Evolutionary conservation across 306 rosid species (phyloP).

Genomic region (Prunus padus): DNA sequence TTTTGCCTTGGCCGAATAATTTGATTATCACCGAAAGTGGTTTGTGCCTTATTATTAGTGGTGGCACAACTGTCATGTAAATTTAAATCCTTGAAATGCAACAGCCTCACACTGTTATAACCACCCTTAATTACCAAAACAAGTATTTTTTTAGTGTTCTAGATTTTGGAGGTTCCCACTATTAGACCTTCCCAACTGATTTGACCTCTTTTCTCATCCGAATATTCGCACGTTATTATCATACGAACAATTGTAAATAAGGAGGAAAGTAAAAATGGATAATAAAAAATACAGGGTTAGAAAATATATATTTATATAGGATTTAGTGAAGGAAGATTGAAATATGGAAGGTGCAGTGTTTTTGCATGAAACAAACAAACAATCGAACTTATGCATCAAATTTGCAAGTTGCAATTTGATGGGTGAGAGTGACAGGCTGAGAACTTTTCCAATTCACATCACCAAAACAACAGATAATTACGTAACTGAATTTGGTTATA

Average conservation of each 20-base stretch:
- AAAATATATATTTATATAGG: too few species aligned
- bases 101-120: neutral
- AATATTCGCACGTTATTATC: too few species aligned
- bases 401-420: too few species aligned
- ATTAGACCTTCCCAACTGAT: neutral
- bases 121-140: neutral
- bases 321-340: neutral
- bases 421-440: too few species aligned
- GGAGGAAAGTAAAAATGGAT: too few species aligned
- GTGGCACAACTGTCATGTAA: constrained; percentile 11
- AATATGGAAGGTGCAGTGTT: neutral
- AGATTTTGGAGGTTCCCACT: neutral
- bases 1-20: too few species aligned
- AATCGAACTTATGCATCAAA: neutral
- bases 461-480: neutral
- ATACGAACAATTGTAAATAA: rapidly evolving
- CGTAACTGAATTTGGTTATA: constrained; percentile 14
- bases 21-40: too few species aligned
- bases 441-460: neutral
- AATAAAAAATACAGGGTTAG: too few species aligned
- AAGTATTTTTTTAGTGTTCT: neutral
- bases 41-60: too few species aligned
- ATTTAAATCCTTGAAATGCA: neutral
- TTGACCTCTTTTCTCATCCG: too few species aligned
- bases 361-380: neutral